Conservation (phyloP, 352 stramenopile species). For the Globisporangium ultimum region DNA sequence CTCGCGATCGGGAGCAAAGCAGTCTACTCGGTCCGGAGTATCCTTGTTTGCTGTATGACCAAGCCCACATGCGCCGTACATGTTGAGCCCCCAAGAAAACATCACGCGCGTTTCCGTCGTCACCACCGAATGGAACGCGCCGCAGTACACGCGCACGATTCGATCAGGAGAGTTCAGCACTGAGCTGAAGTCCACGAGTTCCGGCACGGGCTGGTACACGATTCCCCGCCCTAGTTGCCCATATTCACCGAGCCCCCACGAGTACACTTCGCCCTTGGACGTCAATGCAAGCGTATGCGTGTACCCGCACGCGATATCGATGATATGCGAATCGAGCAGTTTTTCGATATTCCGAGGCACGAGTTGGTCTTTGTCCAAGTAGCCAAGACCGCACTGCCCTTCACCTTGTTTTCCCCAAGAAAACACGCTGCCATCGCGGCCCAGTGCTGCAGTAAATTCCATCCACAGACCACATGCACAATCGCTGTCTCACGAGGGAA, state of each 20-base stretch:
- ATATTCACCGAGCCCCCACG: constrained; percentile 89
- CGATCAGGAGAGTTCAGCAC: constrained; percentile 45
- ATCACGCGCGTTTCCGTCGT: constrained; percentile 60
- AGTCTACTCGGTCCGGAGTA: constrained; percentile 70
- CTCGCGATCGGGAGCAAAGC: constrained; percentile 52
- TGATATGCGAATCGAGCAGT: constrained; percentile 30
- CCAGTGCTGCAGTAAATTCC: constrained; percentile 74
- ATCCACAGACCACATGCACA: constrained; percentile 62
- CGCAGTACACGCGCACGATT: constrained; percentile 62
- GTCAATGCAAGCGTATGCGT: constrained; percentile 87
- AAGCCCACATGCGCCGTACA: constrained; percentile 75
- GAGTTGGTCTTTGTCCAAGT: constrained; percentile 78
- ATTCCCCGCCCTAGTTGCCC: constrained; percentile 86
- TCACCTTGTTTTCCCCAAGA: constrained; percentile 87
- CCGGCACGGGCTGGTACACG: constrained; percentile 76
- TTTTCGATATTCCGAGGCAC: constrained; percentile 53
- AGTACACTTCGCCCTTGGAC: constrained; percentile 75
- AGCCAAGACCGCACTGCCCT: constrained; percentile 82
- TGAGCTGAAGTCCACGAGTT: constrained; percentile 48
- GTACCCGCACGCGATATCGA: constrained; percentile 80
- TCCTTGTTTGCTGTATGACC: constrained; percentile 81
- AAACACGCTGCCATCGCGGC: constrained; percentile 51
- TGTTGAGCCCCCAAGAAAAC: constrained; percentile 79
- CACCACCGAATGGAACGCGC: constrained; percentile 76
- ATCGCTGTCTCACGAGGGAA: constrained; percentile 41